phyloP scores from a whole-genome alignment of 768 basidiomycete species.

The Lyophyllum shimeji region DNA sequence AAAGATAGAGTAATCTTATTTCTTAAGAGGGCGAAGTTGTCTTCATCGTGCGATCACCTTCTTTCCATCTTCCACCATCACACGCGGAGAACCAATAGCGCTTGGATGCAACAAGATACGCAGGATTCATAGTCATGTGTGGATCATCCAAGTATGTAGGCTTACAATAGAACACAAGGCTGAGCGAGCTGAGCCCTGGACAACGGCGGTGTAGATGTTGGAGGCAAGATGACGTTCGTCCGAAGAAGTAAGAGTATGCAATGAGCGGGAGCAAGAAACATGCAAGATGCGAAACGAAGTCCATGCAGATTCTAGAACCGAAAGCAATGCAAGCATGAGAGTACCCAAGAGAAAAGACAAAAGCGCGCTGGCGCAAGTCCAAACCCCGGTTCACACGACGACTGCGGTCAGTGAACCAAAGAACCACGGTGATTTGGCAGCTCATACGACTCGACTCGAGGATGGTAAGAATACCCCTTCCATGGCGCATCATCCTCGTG shows the following conservation, averaged over 20 bases:
- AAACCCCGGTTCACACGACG: neutral
- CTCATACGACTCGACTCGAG: constrained; percentile 10
- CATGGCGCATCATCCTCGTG: constrained; percentile 16
- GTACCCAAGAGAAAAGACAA: neutral
- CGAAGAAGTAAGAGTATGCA: neutral
- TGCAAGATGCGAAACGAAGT: neutral
- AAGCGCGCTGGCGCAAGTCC: neutral
- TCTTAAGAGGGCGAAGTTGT: no score
- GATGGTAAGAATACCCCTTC: constrained; percentile 14
- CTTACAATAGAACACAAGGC: neutral
- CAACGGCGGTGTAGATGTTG: neutral
- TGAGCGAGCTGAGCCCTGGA: neutral
- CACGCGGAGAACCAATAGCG: no score
- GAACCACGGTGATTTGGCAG: constrained; percentile 14
- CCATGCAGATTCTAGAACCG: neutral
- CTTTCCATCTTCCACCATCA: no score
- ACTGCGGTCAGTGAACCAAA: neutral
- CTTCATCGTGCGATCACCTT: no score
- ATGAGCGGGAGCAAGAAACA: neutral
- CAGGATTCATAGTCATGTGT: no score
- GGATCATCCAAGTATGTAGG: no score
- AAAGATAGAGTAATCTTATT: no score
- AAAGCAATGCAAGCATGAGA: neutral
- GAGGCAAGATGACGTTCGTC: neutral
- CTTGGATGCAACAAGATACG: no score